Evolutionary conservation across 768 basidiomycete genomes (phyloP), one percentile per base, ranked within the genome.

Genomic region (Agrocybe praecox): DNA sequence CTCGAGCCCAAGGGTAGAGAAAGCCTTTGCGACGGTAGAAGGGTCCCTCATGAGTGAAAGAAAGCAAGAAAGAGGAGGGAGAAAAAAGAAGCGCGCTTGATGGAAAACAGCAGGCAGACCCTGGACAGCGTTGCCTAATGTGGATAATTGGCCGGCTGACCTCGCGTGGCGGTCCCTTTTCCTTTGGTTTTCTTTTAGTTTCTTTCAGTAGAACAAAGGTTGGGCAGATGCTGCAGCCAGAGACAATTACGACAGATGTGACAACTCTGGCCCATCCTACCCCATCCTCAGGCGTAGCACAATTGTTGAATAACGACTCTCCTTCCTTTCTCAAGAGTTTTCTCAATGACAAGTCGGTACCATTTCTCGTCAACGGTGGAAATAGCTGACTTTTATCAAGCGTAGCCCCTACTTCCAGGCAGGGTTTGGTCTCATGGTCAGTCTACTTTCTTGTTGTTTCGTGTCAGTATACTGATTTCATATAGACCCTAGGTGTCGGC

Each of bases 341-440:
- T 29, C 69, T 84, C 21, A 80, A 78, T 56, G 85, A 89, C 76
- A 90, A 90, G 89, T 90, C 69, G 75, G 88, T 64, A 53, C 46
- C 36, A 15, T 24, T 56, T 50, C 21, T 50, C 45, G 12, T n/a
- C 55, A 48, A 58, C 52, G 29, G 18, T 15, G n/a, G 43, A 52
- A 36, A 51, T 58, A 53, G 21, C 46, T 64, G 61, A 67, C 54
- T 62, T 66, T 55, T 59, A 66, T 74, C 68, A 82, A 81, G 74
- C 65, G 67, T 65, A 99, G 97, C 69, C 96, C 94, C 34, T 96
- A 94, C 76, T 98, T 99, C 69, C 93, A 96, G 69, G 97, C 96
- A 47, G 96, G 97, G 23, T 98, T 98, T 66, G 97, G 96, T 33
- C 83, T 99, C 34, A 96, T 98, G 95, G 96, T 96, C 46, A 62